Base-by-base conservation (phyloP, 805 yeast species). In the Metschnikowia vanudenii region DNA sequence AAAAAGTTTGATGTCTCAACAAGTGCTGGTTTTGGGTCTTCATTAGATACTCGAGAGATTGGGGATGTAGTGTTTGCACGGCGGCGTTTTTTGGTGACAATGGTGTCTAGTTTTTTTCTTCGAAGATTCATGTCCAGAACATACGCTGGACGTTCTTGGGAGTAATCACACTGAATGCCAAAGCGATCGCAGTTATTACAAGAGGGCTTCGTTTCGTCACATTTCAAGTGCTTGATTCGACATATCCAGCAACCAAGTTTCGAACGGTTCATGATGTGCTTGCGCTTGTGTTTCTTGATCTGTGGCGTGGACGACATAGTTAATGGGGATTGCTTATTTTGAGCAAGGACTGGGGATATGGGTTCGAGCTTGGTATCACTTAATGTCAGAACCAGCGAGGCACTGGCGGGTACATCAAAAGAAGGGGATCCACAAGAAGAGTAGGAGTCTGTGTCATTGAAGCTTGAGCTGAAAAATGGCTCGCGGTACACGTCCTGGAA, bases 211-310 rank as follows among this genome's bases (percentile, higher is more conserved):
- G 31, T 38, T 48, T 72, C 77, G 49, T 72, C 75, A 53, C 77
- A 72, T 51, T 72, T 72, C 46, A 72, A 61, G 51, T 72, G 77
- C 51, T 71, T 70, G 47, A 72, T 72, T 45, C 77, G 58, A 50
- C 77, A 72, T 44, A 72, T 69, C 77, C 77, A 72, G 49, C 77
- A 72, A 6, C 77, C 77, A 29, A 60, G 65, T 47, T 69, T 69
- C 2, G 74, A 68, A 38, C 76, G 56, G 2, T 74, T 75, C 46
- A 69, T 59, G 19, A 68, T 52, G 45, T 74, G 64, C 46, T 71
- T 61, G 30, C 76, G 57, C 13, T 72, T 71, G 45, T 69, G 59
- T 50, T 69, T 69, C 46, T 69, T 70, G 9, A 64, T 58, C 28
- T 17, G 35, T 12, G 14, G 24, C 6, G 26, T 9, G 39, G 58